Percentiles rank a stretch among this genome's conserved stretches.
Conservation (phyloP, 176 grass and related monocot genomes). For the Oryza brachyantha region DNA sequence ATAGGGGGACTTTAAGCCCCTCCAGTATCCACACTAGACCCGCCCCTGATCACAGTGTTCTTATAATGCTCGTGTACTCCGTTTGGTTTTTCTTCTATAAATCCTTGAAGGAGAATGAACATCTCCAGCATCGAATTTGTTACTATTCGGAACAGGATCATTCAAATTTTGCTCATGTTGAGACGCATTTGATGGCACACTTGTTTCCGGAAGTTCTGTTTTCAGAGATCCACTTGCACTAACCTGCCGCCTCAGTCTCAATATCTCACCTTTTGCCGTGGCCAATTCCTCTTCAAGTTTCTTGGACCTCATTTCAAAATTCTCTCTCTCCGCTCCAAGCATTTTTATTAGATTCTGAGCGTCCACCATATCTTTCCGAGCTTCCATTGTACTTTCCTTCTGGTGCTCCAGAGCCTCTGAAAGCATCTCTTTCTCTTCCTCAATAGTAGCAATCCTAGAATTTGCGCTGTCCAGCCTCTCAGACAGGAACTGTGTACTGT, state of each 20-base stretch:
- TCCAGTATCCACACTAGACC: no score
- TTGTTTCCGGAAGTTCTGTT: constrained; percentile 11
- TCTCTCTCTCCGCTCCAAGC: constrained; percentile 67
- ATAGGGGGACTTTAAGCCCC: no score
- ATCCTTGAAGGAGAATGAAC: constrained; percentile 39
- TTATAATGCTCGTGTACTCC: constrained; percentile 26
- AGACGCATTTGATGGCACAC: constrained; percentile 5
- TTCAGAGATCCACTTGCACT: constrained; percentile 18
- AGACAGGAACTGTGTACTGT: constrained; percentile 71
- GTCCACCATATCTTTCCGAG: constrained; percentile 62
- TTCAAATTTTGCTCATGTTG: constrained; percentile 35
- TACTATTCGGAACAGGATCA: constrained; percentile 37
- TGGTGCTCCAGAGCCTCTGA: constrained; percentile 66
- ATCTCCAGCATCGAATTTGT: constrained; percentile 34
- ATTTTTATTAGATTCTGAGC: constrained; percentile 63
- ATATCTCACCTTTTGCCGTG: constrained; percentile 83
- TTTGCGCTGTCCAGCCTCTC: constrained; percentile 64
- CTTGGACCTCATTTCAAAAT: constrained; percentile 58
- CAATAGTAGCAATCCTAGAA: constrained; percentile 49
- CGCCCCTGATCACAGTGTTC: no score
- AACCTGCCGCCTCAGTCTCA: constrained; percentile 63
- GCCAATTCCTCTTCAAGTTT: constrained; percentile 86
- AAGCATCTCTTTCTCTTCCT: constrained; percentile 69
- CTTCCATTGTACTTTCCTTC: constrained; percentile 55
- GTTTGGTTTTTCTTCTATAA: constrained; percentile 56